Evolutionary conservation across 495 filamentous ascomycete genomes (phyloP).

Genomic region (Penicillium samsonianum): DNA sequence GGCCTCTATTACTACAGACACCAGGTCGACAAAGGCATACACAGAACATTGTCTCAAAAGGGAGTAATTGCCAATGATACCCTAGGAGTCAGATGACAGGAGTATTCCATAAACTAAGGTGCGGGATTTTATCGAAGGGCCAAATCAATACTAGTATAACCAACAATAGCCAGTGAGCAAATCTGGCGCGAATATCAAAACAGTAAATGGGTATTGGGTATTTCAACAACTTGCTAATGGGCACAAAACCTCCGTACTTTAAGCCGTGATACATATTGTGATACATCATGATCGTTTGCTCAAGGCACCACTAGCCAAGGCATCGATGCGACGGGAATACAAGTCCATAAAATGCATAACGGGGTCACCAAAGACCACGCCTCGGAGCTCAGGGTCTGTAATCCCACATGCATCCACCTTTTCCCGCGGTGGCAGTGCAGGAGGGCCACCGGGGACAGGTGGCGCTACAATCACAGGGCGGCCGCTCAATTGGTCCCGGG

Average conservation of each 20-base stretch:
- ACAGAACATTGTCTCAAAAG: neutral
- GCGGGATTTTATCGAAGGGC: neutral
- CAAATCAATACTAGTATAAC: neutral
- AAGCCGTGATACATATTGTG: neutral
- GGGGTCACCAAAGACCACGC: slow-evolving; percentile 76
- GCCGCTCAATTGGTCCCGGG: slow-evolving; percentile 7
- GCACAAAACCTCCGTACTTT: neutral
- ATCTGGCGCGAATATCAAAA: neutral
- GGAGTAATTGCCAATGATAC: neutral
- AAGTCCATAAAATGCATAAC: slow-evolving; percentile 76
- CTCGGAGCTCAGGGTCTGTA: slow-evolving; percentile 63
- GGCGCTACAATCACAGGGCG: slow-evolving; percentile 2
- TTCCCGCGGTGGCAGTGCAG: slow-evolving; percentile 34
- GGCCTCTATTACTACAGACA: too few relatives aligned
- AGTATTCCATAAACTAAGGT: neutral
- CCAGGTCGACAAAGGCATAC: neutral
- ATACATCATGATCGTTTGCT: neutral
- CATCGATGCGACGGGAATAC: slow-evolving; percentile 68
- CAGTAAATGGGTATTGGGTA: neutral
- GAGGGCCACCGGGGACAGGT: neutral
- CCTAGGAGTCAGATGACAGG: too few relatives aligned
- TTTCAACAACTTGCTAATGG: neutral
- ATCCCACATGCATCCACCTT: slow-evolving; percentile 62
- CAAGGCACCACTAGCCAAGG: slow-evolving; percentile 49
- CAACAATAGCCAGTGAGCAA: neutral